phyloP scores from a whole-genome alignment of 164 flowering plant species.

The Dillenia suffruticosa region DNA sequence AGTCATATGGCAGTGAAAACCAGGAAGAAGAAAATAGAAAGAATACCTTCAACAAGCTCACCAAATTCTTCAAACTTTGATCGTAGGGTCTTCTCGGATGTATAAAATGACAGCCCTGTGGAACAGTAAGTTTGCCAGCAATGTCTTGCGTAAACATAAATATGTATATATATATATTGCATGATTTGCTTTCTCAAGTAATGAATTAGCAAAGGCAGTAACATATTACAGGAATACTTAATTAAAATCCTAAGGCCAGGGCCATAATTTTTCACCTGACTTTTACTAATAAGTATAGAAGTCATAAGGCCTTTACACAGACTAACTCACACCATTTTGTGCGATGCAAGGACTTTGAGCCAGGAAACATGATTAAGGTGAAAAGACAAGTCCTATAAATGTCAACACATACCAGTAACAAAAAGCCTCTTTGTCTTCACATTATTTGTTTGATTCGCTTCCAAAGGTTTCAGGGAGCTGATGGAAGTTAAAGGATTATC shows the following conservation, averaged over 20 bases:
- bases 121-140: slow-evolving; percentile 4
- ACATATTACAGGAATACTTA: too few relatives aligned
- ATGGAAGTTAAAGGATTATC: slow-evolving; percentile 13
- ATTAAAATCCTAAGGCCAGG: too few relatives aligned
- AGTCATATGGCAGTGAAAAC: background rate
- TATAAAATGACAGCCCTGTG: slow-evolving; percentile 87
- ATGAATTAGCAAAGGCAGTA: too few relatives aligned
- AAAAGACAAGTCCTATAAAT: too few relatives aligned
- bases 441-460: slow-evolving; percentile 24
- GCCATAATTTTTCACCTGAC: too few relatives aligned
- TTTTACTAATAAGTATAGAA: too few relatives aligned
- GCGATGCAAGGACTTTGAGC: background rate
- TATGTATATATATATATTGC: too few relatives aligned
- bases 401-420: slow-evolving; percentile 56
- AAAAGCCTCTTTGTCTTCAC: slow-evolving; percentile 81
- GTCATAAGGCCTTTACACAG: too few relatives aligned
- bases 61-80: slow-evolving; percentile 94
- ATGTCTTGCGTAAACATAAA: background rate
- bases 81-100: slow-evolving; percentile 92
- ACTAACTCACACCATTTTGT: too few relatives aligned
- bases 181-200: too few relatives aligned
- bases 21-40: background rate
- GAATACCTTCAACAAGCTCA: slow-evolving; percentile 83
- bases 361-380: background rate
- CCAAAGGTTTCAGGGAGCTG: slow-evolving; percentile 24